Evolutionary conservation across 2,329 filamentous ascomycete genomes (phyloP), one percentile per base, ranked within the genome.

Genomic region (Fusarium sp.): DNA sequence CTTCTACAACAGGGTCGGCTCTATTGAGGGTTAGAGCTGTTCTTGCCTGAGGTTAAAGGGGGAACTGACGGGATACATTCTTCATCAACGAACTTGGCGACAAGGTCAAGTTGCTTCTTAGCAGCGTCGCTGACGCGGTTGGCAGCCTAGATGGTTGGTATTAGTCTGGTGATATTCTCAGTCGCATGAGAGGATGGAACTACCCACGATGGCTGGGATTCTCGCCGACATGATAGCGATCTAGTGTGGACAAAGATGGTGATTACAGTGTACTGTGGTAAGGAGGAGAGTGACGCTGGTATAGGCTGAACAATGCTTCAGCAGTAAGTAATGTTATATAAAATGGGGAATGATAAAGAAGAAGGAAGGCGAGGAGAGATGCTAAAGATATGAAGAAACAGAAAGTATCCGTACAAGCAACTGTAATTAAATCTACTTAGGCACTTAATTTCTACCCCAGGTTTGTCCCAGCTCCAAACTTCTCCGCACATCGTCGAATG

Each of bases 11-110:
- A 58, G 90, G 84, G 76, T 98, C 95, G 78, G 93, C 92, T 63
- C 87, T 90, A 69, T 7, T 47, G 5, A 52, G 3, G 23, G 56
- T 69, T 58, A 68, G 66, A 35, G 19, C 32, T 59, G n/a, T 23
- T 11, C n/a, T 33, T 32, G 50, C 3, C 9, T 11, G 7, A 20
- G n/a, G 25, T 10, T 27, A 3, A 13, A 32, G 41, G 45, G 35
- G 22, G 20, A 40, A 73, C 87, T 81, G 78, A 90, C 88, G 91
- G 92, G 71, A 94, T 90, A 79, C 92, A 99, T 84, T 97, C 94
- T 81, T 97, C 94, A 78, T 98, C 92, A 73, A 99, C 96, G 75
- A 99, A 99, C 80, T 94, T 93, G 83, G 95, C 93, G 71, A 99
- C 92, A 69, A 93, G 78, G 76, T 97, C 94, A 71, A 97, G 83